A percentile compares a stretch with the other conserved stretches of the same genome.
Evolutionary conservation across 2,329 filamentous ascomycete species (phyloP).

Genomic region (Colletotrichum gigasporum): DNA sequence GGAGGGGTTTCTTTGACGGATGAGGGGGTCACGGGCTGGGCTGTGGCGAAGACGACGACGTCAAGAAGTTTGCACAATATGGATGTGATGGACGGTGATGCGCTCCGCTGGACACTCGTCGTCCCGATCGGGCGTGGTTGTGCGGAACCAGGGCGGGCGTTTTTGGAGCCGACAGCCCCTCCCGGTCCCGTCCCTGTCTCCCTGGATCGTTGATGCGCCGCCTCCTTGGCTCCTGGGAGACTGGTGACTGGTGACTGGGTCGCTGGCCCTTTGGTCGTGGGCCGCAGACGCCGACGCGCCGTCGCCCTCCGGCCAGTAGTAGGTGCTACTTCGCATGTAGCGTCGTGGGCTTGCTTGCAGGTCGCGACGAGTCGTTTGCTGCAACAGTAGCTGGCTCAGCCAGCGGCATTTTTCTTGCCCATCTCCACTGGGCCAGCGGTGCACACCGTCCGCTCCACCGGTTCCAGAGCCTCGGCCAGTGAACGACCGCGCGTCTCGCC

Average conservation of each 20-base stretch:
- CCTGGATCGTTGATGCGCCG: not conserved
- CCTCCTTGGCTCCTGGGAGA: not conserved
- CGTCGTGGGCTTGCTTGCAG: not conserved
- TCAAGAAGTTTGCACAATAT: slow-evolving; percentile 24
- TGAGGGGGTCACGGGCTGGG: slow-evolving; percentile 14
- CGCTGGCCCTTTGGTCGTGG: too few species aligned
- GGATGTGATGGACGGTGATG: slow-evolving; percentile 20
- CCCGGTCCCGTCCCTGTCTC: not conserved
- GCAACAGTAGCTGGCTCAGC: slow-evolving; percentile 11
- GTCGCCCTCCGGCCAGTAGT: not conserved
- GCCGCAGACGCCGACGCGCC: not conserved
- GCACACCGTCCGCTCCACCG: slow-evolving; percentile 17
- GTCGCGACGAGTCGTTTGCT: slow-evolving; percentile 7
- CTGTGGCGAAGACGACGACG: slow-evolving; percentile 26
- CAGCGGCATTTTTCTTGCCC: slow-evolving; percentile 23
- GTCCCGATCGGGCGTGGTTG: slow-evolving; percentile 11
- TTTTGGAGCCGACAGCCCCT: not conserved
- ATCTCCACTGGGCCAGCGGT: slow-evolving; percentile 18
- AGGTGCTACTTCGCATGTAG: not conserved
- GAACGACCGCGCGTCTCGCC: not conserved
- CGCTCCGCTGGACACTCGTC: not conserved
- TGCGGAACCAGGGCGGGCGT: slow-evolving; percentile 6
- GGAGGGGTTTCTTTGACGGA: not conserved
- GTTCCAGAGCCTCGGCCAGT: slow-evolving; percentile 16
- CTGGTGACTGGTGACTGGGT: too few species aligned